phyloP scores from a whole-genome alignment of 208 protist species.

The Crithidia fasciculata region DNA sequence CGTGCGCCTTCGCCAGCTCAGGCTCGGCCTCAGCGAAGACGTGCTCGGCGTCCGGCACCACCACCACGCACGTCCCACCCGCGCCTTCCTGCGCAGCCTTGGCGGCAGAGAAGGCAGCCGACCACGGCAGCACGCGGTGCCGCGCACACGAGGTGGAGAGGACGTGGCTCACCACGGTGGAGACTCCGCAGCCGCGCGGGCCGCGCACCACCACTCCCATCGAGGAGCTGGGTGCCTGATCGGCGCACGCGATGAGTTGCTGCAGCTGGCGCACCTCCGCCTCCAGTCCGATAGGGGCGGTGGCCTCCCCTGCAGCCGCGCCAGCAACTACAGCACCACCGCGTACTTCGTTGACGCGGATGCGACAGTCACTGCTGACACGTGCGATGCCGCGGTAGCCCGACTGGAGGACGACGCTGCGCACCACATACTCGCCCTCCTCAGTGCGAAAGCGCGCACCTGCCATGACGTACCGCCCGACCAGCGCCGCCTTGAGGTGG shows the following conservation, averaged over 20 bases:
- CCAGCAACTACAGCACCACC: neutral
- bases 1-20: slow-evolving; percentile 37
- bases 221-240: slow-evolving; percentile 25
- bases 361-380: slow-evolving; percentile 45
- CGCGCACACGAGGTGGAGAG: slow-evolving; percentile 12
- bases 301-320: neutral
- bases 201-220: slow-evolving; percentile 56
- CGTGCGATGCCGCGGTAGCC: slow-evolving; percentile 68
- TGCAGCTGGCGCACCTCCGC: slow-evolving; percentile 33
- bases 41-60: slow-evolving; percentile 41
- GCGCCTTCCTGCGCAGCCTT: slow-evolving; percentile 11
- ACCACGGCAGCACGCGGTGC: slow-evolving; percentile 48
- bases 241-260: slow-evolving; percentile 32
- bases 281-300: slow-evolving; percentile 46
- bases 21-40: slow-evolving; percentile 56
- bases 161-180: slow-evolving; percentile 38
- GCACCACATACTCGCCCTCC: slow-evolving; percentile 58
- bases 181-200: slow-evolving; percentile 61
- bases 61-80: slow-evolving; percentile 35
- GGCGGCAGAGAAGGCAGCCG: slow-evolving; percentile 24
- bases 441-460: slow-evolving; percentile 43
- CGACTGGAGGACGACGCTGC: slow-evolving; percentile 36
- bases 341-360: slow-evolving; percentile 59
- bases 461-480: slow-evolving; percentile 59
- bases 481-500: slow-evolving; percentile 48